Percentiles rank a stretch among this genome's conserved stretches.
Evolutionary conservation across 257 asterid genomes (phyloP).

Genomic region (Solanum tacnaense): DNA sequence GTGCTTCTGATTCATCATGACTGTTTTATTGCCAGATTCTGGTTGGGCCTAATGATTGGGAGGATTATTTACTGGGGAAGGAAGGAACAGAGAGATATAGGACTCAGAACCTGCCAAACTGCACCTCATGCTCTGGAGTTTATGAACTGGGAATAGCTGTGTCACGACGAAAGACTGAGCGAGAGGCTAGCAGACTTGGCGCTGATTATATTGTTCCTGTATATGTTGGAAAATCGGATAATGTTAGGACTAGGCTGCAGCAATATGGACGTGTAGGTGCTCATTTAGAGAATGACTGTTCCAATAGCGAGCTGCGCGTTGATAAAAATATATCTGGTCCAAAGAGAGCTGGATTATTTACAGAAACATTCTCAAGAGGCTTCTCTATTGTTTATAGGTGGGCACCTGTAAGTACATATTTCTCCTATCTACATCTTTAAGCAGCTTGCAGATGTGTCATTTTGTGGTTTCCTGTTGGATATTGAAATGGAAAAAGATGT

Average conservation of each 20-base stretch:
- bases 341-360: slow-evolving; percentile 42
- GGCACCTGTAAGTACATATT: slow-evolving; percentile 68
- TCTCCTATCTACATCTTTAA: background rate
- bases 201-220: slow-evolving; percentile 51
- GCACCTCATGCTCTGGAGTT: slow-evolving; percentile 62
- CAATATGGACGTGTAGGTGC: slow-evolving; percentile 94
- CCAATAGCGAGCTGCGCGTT: slow-evolving; percentile 3
- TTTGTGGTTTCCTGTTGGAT: background rate
- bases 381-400: slow-evolving; percentile 67
- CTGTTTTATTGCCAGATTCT: slow-evolving; percentile 41
- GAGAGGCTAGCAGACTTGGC: slow-evolving; percentile 35
- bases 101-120: slow-evolving; percentile 70
- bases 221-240: slow-evolving; percentile 89
- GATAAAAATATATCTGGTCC: background rate
- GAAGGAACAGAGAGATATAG: slow-evolving; percentile 80
- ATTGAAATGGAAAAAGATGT: background rate
- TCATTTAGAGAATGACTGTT: slow-evolving; percentile 58
- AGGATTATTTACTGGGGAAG: slow-evolving; percentile 43
- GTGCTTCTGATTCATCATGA: background rate
- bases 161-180: slow-evolving; percentile 14
- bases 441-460: background rate
- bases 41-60: slow-evolving; percentile 75
- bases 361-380: slow-evolving; percentile 56
- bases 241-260: slow-evolving; percentile 75
- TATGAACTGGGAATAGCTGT: slow-evolving; percentile 72